Base-by-base conservation (phyloP, 331 rosid genomes). In the Malus hybrid region DNA sequence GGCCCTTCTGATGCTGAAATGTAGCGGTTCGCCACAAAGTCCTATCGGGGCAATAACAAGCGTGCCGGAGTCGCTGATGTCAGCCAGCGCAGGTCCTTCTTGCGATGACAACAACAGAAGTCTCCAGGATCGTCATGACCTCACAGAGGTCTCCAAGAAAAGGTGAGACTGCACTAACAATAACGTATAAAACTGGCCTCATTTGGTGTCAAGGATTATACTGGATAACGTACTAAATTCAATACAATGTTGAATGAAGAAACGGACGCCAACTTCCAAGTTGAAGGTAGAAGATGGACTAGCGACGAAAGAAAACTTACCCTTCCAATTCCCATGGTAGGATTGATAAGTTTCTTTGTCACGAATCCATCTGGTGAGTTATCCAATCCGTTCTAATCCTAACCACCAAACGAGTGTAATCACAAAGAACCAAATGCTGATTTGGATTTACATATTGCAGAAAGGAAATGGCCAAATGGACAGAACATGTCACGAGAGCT, bases 381-480 rank as follows among this genome's bases (percentile, higher is more conserved):
- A 4, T 44, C 50, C 50, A 11, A 44, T 44, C 50, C 50, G 15
- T 44, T 44, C 5, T 44, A 44, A 44, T 44, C 50, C 50, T 44
- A 10, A 11, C 15, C 50, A 44, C 50, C 50, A 44, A 44, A 44
- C 50, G 50, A 44, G 50, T 44, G 15, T 57, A 19, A 63, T 6
- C 7, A 19, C 22, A 62, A 6, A 61, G 65, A 61, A 65, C 32
- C 33, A 61, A 65, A 16, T n/a, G 19, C 34, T 22, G 6, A 13
- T 16, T 20, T 77, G 61, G 50, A 65, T 75, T 75, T 77, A 69
- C 79, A 24, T 20, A 69, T 82, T 80, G 75, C 97, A 90, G 97
- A 90, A 92, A 90, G 91, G 70, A 46, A 61, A 61, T 81, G 88
- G 87, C 93, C 20, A 84, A 81, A 72, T 83, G 90, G 93, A 86